Conservation (phyloP, 169 alveolate genomes). For the Babesia gibsoni region DNA sequence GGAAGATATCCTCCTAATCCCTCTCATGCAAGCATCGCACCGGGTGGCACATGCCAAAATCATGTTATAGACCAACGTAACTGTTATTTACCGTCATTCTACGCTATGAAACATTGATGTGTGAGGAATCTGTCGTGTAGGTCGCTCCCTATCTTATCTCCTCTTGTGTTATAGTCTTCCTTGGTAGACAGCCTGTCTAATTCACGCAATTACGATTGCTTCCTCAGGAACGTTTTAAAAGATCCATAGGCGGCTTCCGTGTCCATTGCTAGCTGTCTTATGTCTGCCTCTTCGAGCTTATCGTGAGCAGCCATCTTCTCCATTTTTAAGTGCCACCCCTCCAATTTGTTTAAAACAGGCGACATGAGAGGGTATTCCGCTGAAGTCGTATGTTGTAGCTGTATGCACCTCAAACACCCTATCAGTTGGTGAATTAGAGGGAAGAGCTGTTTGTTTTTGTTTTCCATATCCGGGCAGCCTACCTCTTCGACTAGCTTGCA, state of each 20-base stretch:
- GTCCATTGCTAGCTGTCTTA: conserved; percentile 47
- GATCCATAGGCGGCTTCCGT: conserved; percentile 41
- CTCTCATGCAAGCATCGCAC: conserved; percentile 9
- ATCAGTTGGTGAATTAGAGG: conserved; percentile 59
- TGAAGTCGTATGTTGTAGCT: background rate
- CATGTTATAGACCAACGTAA: background rate
- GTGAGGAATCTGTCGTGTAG: too few species aligned
- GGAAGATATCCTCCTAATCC: background rate
- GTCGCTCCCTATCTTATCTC: too few species aligned
- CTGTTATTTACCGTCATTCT: background rate
- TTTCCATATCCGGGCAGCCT: background rate
- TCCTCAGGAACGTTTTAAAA: conserved; percentile 5
- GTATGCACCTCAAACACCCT: background rate
- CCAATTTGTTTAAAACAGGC: conserved; percentile 7
- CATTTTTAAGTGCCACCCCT: conserved; percentile 24
- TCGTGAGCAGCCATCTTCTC: conserved; percentile 45
- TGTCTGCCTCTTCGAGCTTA: background rate
- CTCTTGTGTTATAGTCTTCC: too few species aligned
- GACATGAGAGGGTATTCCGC: background rate
- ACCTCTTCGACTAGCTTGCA: conserved; percentile 33
- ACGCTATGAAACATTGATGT: too few species aligned
- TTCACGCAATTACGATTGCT: conserved; percentile 8
- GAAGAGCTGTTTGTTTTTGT: conserved; percentile 4
- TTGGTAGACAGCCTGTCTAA: too few species aligned
- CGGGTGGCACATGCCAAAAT: conserved; percentile 6